These are phyloP conservation scores for Tulasnella sp. DNA, from an alignment of 768 basidiomycete species.

Conservation along the genomic window DNA sequence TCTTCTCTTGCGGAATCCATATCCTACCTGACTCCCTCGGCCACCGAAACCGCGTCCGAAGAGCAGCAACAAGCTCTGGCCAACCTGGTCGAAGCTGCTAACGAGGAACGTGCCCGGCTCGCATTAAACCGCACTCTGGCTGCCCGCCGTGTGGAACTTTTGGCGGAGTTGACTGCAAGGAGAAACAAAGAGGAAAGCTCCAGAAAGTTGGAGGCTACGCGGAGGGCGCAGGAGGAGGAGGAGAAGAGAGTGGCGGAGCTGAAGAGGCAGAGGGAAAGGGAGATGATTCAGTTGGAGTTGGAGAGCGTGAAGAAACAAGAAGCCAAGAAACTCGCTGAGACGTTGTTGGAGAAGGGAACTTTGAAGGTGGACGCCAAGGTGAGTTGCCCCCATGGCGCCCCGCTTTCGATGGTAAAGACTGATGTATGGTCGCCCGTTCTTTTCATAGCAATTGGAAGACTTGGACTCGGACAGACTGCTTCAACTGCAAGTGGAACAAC, in stretches of 20 bases:
- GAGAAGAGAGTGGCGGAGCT: constrained; percentile 60
- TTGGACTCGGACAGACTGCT: constrained; percentile 84
- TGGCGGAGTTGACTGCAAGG: constrained; percentile 76
- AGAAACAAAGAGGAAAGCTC: constrained; percentile 87
- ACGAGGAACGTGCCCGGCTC: constrained; percentile 73
- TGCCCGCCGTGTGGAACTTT: constrained; percentile 76
- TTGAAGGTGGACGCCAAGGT: constrained; percentile 69
- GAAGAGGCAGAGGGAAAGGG: constrained; percentile 57
- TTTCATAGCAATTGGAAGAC: constrained; percentile 66
- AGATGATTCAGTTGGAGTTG: constrained; percentile 57
- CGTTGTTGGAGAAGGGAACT: constrained; percentile 70
- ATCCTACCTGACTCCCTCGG: constrained; percentile 49
- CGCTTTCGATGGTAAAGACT: constrained; percentile 20
- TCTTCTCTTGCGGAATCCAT: constrained; percentile 67
- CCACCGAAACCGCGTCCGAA: constrained; percentile 46
- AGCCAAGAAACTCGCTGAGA: constrained; percentile 82
- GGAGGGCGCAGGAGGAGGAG: constrained; percentile 69
- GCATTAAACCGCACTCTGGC: constrained; percentile 75
- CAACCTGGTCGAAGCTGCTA: constrained; percentile 58
- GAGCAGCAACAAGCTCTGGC: constrained; percentile 58
- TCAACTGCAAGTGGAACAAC: constrained; percentile 72
- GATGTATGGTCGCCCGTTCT: background rate
- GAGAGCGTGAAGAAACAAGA: constrained; percentile 76
- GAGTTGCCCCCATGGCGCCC: constrained; percentile 35
- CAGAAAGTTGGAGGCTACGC: constrained; percentile 62